Evolutionary conservation across 1,284 basidiomycete species (phyloP), one percentile per base, ranked within the genome.

Genomic region (Ustilago loliicola): DNA sequence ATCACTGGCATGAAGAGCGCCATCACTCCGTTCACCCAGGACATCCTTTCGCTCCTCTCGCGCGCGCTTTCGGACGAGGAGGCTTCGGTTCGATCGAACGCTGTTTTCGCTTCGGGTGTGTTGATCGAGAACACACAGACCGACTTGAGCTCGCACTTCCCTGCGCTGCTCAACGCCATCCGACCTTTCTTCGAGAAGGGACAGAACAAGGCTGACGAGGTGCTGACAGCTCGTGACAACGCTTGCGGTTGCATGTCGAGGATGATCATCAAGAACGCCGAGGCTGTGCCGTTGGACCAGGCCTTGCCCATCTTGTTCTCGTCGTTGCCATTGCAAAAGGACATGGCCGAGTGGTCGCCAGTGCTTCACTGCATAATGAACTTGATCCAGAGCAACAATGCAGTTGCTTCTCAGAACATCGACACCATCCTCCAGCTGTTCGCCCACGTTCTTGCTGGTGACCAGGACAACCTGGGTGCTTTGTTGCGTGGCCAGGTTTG

Each of bases 81-180:
- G 64, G 88, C 92, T 10, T 95, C 98, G 87, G 96, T 99, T 5
- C 92, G 94, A 82, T 96, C 94, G 87, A 99, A 99, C 84, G 95
- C 96, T 36, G 95, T 95, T 11, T 99, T 98, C 85, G 96, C 95
- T 27, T 90, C 92, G 34, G 97, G 97, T 76, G 92, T 97, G 51
- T 90, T 99, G 69, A 91, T 98, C 73, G 94, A 96, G 88, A 91
- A 96, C 89, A 92, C 94, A 17, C 89, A 92, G 56, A 86, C 91
- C 61, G 95, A 99, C 87, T 90, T 99, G 48, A 91, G 93, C 9
- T 88, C 90, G 6, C 95, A 98, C 86, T 98, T 93, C 88, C 87
- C 91, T 51, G 90, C 90, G 75, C 89, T 99, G 61, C 92, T 99
- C 58, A 88, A 88, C 51, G 92, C 92, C 4, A 91, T 99, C 57